Percentiles rank a stretch among this genome's conserved stretches.
Conservation (phyloP, 495 filamentous ascomycete species). For the Echria macrotheca region DNA sequence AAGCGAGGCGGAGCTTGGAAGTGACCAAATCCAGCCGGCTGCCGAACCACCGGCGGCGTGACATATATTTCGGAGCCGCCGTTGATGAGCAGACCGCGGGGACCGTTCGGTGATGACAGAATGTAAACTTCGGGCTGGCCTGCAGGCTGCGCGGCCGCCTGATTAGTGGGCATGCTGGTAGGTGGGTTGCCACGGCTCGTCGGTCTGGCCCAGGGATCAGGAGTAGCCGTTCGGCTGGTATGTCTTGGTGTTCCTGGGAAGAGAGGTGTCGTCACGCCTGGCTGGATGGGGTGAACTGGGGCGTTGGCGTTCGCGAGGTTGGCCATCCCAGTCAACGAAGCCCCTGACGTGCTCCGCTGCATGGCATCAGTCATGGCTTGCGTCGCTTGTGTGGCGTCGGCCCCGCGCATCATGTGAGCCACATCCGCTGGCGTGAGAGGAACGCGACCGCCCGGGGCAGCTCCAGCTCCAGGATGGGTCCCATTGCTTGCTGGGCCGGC, state of each 20-base stretch:
- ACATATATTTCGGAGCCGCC: constrained; percentile 39
- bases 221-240: constrained; percentile 39
- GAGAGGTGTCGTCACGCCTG: constrained; percentile 37
- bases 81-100: constrained; percentile 53
- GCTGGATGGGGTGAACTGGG: constrained; percentile 33
- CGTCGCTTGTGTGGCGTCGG: constrained; percentile 36
- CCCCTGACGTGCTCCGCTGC: constrained; percentile 43
- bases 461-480: too few relatives aligned
- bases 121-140: constrained; percentile 52
- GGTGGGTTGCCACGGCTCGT: constrained; percentile 14
- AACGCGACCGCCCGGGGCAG: too few relatives aligned
- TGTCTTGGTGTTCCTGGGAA: constrained; percentile 30
- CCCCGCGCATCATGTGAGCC: constrained; percentile 37
- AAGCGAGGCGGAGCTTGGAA: constrained; percentile 5
- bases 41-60: constrained; percentile 22
- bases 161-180: constrained; percentile 10
- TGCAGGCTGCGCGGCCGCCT: constrained; percentile 15
- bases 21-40: neutral
- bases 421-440: constrained; percentile 28
- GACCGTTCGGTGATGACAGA: constrained; percentile 55
- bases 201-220: constrained; percentile 28
- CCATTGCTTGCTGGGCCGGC: too few relatives aligned
- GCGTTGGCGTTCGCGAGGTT: constrained; percentile 23
- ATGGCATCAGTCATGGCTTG: constrained; percentile 42
- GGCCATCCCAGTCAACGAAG: constrained; percentile 31